Evolutionary conservation across 306 rosid species (phyloP).

Genomic region (Dryas octopetala): DNA sequence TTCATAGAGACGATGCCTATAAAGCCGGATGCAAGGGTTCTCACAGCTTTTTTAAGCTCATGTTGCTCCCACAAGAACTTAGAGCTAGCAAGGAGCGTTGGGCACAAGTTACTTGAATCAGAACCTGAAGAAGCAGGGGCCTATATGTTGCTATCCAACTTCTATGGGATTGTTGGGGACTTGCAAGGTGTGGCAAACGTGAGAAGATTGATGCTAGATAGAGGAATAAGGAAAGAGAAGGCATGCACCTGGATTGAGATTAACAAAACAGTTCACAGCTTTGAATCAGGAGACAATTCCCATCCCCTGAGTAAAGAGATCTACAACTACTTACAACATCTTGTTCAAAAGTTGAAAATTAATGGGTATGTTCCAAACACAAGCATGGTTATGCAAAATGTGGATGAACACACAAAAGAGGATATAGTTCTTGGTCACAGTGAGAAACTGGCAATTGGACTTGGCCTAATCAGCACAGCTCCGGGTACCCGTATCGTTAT

Average conservation of each 20-base stretch:
- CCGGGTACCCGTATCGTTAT: slow-evolving; percentile 9
- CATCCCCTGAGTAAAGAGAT: slow-evolving; percentile 30
- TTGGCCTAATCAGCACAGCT: slow-evolving; percentile 24
- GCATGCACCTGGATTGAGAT: slow-evolving; percentile 38
- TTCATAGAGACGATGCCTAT: slow-evolving; percentile 32
- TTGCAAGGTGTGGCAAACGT: slow-evolving; percentile 25
- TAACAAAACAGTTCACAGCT: slow-evolving; percentile 26
- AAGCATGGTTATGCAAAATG: slow-evolving; percentile 33
- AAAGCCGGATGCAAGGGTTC: slow-evolving; percentile 28
- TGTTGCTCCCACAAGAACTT: slow-evolving; percentile 25
- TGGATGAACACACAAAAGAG: slow-evolving; percentile 22
- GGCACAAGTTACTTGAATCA: slow-evolving; percentile 21
- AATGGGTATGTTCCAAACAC: slow-evolving; percentile 30
- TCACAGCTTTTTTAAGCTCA: slow-evolving; percentile 31
- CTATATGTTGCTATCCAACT: slow-evolving; percentile 33
- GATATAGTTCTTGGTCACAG: slow-evolving; percentile 27
- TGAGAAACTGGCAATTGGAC: slow-evolving; percentile 28
- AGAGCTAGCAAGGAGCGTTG: slow-evolving; percentile 25
- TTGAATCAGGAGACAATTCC: slow-evolving; percentile 30
- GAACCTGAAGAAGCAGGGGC: slow-evolving; percentile 38
- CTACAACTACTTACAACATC: slow-evolving; percentile 9
- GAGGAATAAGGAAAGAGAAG: slow-evolving; percentile 28
- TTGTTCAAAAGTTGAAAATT: slow-evolving; percentile 20
- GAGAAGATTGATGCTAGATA: slow-evolving; percentile 24
- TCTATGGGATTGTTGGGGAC: slow-evolving; percentile 35